Base-by-base conservation (phyloP, 441 rosid genomes). In the Corymbia calophylla region DNA sequence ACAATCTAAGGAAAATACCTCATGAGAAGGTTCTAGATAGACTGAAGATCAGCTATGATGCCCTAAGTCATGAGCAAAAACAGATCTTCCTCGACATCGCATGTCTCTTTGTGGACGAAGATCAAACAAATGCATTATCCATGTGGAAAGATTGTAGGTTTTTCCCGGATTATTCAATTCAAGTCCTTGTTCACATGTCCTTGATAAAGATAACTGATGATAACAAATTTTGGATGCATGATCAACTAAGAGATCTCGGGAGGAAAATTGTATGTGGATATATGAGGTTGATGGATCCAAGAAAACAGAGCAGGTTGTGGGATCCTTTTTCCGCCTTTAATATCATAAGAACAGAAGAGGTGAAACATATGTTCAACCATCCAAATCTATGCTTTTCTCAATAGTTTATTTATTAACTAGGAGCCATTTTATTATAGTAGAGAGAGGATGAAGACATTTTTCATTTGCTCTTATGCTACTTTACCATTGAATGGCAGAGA, bases 211-310 rank as follows among this genome's bases (percentile, higher is more conserved):
- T 70, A 32, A 70, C 80, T 9, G 8, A 18, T 3, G 14, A 32
- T 21, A 70, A 32, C 44, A 70, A 70, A 32, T 70, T 70, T 2
- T 70, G 47, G 80, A 70, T 70, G 80, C 80, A 70, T 0, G 27
- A 35, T 21, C 80, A 70, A 18, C 15, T 32, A 4, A 70, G 47
- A 32, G 47, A 70, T 35, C 80, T 70, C 0, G 80, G 80, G 4
- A 70, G 80, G 35, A 19, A 70, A 35, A 70, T 70, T 1, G 15
- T 70, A 12, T 2, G 7, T 70, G 80, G 6, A 32, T 11, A 18
- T 19, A 19, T 0, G 0, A 68, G 11, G 25, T 12, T 0, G 12
- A 32, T 18, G 14, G 23, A 70, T 35, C 47, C 80, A 9, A 35
- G 80, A 9, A 70, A 18, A 6, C 80, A 70, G 7, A 70, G 80